These are phyloP conservation scores for Trametes sanguinea DNA, from an alignment of 768 basidiomycete species.

Conservation along the genomic window DNA sequence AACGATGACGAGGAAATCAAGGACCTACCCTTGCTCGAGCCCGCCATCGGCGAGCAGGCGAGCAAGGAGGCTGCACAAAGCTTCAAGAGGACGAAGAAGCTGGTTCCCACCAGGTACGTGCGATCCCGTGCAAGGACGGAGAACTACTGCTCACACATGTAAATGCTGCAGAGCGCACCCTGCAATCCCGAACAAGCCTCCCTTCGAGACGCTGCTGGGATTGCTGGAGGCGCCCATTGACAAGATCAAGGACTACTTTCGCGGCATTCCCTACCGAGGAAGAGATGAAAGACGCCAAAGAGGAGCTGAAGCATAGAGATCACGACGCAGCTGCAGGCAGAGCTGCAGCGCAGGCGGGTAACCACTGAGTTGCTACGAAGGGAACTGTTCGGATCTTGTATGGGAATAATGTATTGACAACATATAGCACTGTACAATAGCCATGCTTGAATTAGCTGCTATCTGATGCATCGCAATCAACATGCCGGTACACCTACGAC, in stretches of 20 bases:
- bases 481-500: too few relatives aligned
- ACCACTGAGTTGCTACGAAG: neutral
- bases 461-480: too few relatives aligned
- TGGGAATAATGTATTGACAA: neutral
- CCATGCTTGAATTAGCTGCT: too few relatives aligned
- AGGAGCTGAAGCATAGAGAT: constrained; percentile 36
- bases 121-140: neutral
- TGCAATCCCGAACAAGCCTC: constrained; percentile 54
- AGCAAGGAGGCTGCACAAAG: constrained; percentile 46
- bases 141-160: neutral
- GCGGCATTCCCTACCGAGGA: constrained; percentile 56
- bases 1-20: constrained; percentile 59
- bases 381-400: neutral
- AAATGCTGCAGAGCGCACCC: constrained; percentile 47
- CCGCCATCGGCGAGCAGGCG: constrained; percentile 45
- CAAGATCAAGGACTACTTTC: constrained; percentile 58
- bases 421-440: neutral
- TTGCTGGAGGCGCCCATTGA: constrained; percentile 59
- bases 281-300: constrained; percentile 43
- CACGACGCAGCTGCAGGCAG: constrained; percentile 31
- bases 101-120: constrained; percentile 59
- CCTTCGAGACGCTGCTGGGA: constrained; percentile 59
- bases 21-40: constrained; percentile 57
- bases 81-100: constrained; percentile 61
- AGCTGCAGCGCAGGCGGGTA: neutral